Evolutionary conservation across 768 basidiomycete species (phyloP).

Genomic region (Podaxis sp.): DNA sequence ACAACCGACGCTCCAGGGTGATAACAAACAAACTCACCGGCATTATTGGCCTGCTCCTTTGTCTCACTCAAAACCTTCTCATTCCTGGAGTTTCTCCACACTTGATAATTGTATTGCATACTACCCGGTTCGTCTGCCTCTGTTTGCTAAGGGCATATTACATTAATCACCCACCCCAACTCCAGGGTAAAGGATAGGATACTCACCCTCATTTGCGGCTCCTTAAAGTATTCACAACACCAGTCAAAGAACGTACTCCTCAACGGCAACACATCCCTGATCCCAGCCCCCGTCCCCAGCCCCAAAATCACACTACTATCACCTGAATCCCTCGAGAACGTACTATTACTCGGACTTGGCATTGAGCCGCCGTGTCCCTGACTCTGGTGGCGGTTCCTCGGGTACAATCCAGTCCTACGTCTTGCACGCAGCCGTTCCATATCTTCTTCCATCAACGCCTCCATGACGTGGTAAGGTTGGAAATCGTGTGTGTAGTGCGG

Average conservation of each 20-base stretch:
- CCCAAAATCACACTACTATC: conserved; percentile 67
- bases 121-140: conserved; percentile 97
- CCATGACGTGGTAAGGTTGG: conserved; percentile 75
- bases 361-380: conserved; percentile 26
- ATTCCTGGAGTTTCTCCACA: conserved; percentile 91
- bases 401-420: conserved; percentile 38
- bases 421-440: conserved; percentile 85
- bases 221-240: conserved; percentile 96
- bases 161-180: not conserved
- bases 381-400: conserved; percentile 29
- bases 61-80: conserved; percentile 75
- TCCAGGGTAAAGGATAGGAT: not conserved
- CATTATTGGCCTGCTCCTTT: conserved; percentile 60
- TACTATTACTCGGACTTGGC: conserved; percentile 70
- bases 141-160: conserved; percentile 56
- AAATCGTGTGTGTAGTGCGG: conserved; percentile 37
- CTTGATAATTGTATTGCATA: conserved; percentile 88
- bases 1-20: not conserved
- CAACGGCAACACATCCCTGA: conserved; percentile 82
- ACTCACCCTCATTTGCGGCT: conserved; percentile 96
- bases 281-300: conserved; percentile 73
- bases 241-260: conserved; percentile 94
- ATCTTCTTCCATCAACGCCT: conserved; percentile 89
- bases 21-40: conserved; percentile 47
- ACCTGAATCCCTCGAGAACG: conserved; percentile 73